Evolutionary conservation across 208 protist genomes (phyloP), one percentile per base, ranked within the genome.

Genomic region (Leishmania martiniquensis): DNA sequence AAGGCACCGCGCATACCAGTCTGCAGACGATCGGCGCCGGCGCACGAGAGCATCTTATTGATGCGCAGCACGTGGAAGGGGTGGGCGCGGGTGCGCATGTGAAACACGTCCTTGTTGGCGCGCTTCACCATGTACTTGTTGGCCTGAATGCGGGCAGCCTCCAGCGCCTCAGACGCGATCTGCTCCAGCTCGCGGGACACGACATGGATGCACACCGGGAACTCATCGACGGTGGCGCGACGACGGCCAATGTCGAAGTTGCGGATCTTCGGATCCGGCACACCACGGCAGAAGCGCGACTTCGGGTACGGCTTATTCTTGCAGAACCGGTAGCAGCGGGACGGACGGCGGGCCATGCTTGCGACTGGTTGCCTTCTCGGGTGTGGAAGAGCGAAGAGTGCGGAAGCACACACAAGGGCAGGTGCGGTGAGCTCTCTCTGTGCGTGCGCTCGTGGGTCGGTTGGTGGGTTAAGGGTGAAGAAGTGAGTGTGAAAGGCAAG

Each of bases 21-120:
- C 90, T 99, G 99, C 70, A 99, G 98, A 85, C 99, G 89, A 99
- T 99, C 99, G 60, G 99, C 99, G 86, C 99, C 99, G 76, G 99
- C 99, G 88, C 99, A 99, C 63, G 98, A 99, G 85, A 99, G 96
- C 99, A 99, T 99, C 94, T 99, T 99, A 93, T 99, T 99, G 92
- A 99, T 99, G 84, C 99, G 96, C 59, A 99, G 80, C 75, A 99
- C 98, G 90, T 99, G 99, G 97, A 97, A 99, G 68, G 99, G 99
- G 91, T 99, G 99, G 79, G 98, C 96, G 82, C 99, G 98, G 72
- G 99, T 97, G 82, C 99, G 95, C 84, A 99, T 91, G 97, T 99
- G 99, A 97, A 99, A 99, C 62, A 78, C 77, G 59, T 99, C 99
- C 94, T 99, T 99, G 85, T 99, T 99, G 70, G 83, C 89, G 34